Evolutionary conservation across 192 early-diverging fungal species (phyloP), one percentile per base, ranked within the genome.

Genomic region (Coemansia sp.): DNA sequence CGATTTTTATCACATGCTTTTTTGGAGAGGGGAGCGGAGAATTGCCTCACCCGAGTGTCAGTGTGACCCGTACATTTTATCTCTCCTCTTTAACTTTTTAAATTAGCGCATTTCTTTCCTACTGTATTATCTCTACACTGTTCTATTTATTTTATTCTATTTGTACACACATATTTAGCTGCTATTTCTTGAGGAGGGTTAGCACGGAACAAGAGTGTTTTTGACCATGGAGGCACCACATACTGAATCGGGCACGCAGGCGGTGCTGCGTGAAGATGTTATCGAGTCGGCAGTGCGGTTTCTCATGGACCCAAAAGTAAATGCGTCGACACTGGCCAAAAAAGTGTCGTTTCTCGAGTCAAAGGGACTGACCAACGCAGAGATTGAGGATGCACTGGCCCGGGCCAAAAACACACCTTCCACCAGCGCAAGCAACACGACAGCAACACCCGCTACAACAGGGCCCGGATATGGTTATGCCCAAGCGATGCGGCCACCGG

Each of bases 301-400:
- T 72, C 86, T 99, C 32, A 71, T 79, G 19, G 95, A 99, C 79
- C 90, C 95, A 39, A 94, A 95, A 66, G 96, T 99, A 12, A 90
- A 92, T 69, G 73, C 86, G 9, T 87, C 92, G 14, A 86, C 97
- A 0, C 73, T 99, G 21, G 92, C 93, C 32, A 96, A 97, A 62
- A 89, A 92, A 51, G 83, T 96, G 25, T 87, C 96, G n/a, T 99
- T 99, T 76, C 84, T 99, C 22, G 94, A 98, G 67, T 88, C 89
- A 45, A 99, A 99, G 82, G 97, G 97, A 0, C 76, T 99, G 61
- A 92, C 90, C 23, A 79, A 86, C 12, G 88, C 87, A 17, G 97
- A 99, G 79, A 97, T 99, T 62, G 90, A 98, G 55, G 88, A 85
- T 47, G 97, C 95, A 7, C 79, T 93, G 68, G 76, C 82, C n/a